Conservation (phyloP, 2,329 filamentous ascomycete genomes). For the Calonectria pauciramosa region DNA sequence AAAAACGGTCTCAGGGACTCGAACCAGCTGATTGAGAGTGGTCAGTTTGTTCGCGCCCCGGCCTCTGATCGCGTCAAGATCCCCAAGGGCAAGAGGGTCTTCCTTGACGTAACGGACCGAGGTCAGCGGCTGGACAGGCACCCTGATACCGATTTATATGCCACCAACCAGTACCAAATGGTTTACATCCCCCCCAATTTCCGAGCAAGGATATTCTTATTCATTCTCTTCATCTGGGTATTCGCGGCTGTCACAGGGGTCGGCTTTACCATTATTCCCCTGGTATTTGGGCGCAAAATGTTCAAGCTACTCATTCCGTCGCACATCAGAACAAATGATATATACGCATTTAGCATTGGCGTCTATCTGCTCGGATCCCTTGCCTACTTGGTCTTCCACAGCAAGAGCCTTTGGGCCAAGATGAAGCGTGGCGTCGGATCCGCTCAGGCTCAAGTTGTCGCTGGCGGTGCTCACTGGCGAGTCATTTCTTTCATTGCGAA, state of each 20-base stretch:
- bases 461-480: slow-evolving; percentile 39
- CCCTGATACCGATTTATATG: slow-evolving; percentile 63
- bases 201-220: slow-evolving; percentile 81
- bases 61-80: slow-evolving; percentile 96
- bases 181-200: slow-evolving; percentile 91
- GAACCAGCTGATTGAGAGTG: slow-evolving; percentile 74
- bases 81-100: slow-evolving; percentile 85
- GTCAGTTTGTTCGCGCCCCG: slow-evolving; percentile 90
- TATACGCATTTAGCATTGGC: slow-evolving; percentile 95
- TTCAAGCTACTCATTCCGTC: slow-evolving; percentile 80
- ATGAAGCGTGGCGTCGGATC: slow-evolving; percentile 48
- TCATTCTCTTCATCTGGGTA: slow-evolving; percentile 91
- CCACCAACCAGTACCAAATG: slow-evolving; percentile 73
- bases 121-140: slow-evolving; percentile 74
- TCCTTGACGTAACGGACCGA: slow-evolving; percentile 78
- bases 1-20: slow-evolving; percentile 63
- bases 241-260: slow-evolving; percentile 93
- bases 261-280: slow-evolving; percentile 85
- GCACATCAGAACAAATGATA: slow-evolving; percentile 86
- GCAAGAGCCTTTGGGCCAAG: slow-evolving; percentile 54
- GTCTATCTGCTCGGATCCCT: slow-evolving; percentile 82
- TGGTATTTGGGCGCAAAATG: slow-evolving; percentile 85
- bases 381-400: slow-evolving; percentile 72
- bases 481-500: slow-evolving; percentile 48
- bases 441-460: slow-evolving; percentile 39